Conservation (phyloP, 1,284 basidiomycete genomes). For the Fistulinella staudtii region DNA sequence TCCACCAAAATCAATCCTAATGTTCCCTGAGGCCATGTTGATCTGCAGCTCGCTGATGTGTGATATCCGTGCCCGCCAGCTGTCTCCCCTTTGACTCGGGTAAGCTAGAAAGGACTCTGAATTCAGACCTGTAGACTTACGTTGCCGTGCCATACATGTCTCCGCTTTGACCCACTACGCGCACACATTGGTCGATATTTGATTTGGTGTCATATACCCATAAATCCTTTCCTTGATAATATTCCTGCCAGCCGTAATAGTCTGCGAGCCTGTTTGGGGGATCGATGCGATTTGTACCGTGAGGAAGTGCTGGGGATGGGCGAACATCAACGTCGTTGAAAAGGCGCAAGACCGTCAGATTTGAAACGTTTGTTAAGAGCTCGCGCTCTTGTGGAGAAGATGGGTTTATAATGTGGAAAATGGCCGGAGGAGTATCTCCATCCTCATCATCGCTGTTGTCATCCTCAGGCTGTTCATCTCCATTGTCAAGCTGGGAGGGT, state of each 20-base stretch:
- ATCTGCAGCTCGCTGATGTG: conserved; percentile 72
- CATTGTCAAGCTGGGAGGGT: neutral
- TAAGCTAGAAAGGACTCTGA: conserved; percentile 9
- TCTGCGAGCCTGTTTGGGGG: conserved; percentile 60
- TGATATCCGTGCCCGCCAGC: conserved; percentile 67
- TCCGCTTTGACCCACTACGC: conserved; percentile 56
- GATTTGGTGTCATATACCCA: conserved; percentile 74
- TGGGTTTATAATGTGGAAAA: conserved; percentile 55
- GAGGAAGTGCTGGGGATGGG: conserved; percentile 43
- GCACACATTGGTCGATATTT: conserved; percentile 59
- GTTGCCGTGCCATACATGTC: conserved; percentile 71
- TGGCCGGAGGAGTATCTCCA: conserved; percentile 32
- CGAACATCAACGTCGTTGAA: conserved; percentile 66
- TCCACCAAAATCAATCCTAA: conserved; percentile 74
- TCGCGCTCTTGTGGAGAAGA: conserved; percentile 38
- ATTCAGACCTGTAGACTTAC: conserved; percentile 39
- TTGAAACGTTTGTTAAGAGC: conserved; percentile 51
- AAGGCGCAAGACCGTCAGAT: conserved; percentile 60
- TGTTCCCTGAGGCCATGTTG: conserved; percentile 54
- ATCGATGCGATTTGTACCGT: conserved; percentile 41
- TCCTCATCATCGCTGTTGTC: conserved; percentile 35
- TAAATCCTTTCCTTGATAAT: conserved; percentile 62
- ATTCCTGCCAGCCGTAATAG: conserved; percentile 62
- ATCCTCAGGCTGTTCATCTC: conserved; percentile 26
- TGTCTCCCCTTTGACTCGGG: conserved; percentile 55